phyloP scores from a whole-genome alignment of 495 filamentous ascomycete species.

The Annulohypoxylon maeteangense region DNA sequence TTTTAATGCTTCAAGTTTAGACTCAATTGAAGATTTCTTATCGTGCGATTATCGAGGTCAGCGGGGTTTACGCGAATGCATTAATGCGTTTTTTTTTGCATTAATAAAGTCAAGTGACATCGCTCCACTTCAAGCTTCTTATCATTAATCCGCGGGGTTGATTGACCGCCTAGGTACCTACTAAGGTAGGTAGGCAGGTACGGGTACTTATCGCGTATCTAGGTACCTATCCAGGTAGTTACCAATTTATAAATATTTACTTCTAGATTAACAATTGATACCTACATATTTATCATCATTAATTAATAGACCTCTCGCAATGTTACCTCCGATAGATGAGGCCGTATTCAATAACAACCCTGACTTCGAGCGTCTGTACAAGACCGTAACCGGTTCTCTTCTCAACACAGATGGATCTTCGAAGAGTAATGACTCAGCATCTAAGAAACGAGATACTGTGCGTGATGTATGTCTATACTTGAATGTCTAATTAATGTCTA shows the following conservation, averaged over 20 bases:
- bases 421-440: conserved; percentile 58
- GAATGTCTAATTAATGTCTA: not conserved
- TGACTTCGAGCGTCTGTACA: conserved; percentile 71
- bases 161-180: too few relatives aligned
- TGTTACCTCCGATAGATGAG: conserved; percentile 74
- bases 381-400: conserved; percentile 65
- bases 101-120: conserved; percentile 34
- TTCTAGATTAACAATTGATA: not conserved
- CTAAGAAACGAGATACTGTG: conserved; percentile 64
- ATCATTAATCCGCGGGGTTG: too few relatives aligned
- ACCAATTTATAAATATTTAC: not conserved
- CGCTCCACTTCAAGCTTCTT: conserved; percentile 42
- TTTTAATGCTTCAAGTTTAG: not conserved
- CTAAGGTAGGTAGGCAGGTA: too few relatives aligned
- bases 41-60: conserved; percentile 7
- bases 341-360: conserved; percentile 70
- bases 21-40: conserved; percentile 31
- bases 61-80: not conserved
- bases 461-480: conserved; percentile 56
- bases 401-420: conserved; percentile 73
- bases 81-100: not conserved
- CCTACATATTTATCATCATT: not conserved
- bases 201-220: too few relatives aligned
- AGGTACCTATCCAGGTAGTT: not conserved
- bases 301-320: conserved; percentile 48